Percentiles rank a stretch among this genome's conserved stretches.
phyloP scores from a whole-genome alignment of 169 alveolate species.

The Eimeria praecox region DNA sequence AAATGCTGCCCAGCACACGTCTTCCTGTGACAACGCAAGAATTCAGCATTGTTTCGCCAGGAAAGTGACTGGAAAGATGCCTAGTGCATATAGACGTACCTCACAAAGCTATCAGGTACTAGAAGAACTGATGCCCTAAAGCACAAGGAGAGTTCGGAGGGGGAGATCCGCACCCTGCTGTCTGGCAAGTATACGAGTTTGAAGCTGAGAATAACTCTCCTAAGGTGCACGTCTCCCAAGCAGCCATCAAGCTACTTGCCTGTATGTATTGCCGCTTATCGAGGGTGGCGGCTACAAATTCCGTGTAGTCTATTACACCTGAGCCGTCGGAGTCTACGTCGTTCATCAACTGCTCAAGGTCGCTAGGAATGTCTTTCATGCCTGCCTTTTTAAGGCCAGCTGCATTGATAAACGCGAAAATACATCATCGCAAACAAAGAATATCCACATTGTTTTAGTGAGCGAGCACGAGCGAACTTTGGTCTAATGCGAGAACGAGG shows the following conservation, averaged over 20 bases:
- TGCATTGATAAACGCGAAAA: constrained; percentile 1
- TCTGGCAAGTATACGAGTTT: neutral
- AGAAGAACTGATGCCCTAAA: constrained; percentile 4
- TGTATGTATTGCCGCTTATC: constrained; percentile 87
- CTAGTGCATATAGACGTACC: neutral
- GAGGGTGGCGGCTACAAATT: constrained; percentile 96
- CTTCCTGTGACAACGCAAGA: constrained; percentile 72
- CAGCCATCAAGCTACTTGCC: constrained; percentile 17
- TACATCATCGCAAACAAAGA: neutral
- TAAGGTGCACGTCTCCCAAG: neutral
- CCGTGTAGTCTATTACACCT: constrained; percentile 95
- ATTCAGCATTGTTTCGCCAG: neutral
- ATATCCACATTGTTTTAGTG: neutral
- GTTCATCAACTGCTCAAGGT: constrained; percentile 88
- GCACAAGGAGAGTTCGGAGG: constrained; percentile 20
- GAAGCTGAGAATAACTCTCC: neutral
- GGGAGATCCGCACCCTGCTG: constrained; percentile 32
- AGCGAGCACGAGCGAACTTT: neutral
- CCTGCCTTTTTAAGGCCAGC: constrained; percentile 82
- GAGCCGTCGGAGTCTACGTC: constrained; percentile 94
- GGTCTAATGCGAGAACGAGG: neutral
- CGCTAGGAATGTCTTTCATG: constrained; percentile 85
- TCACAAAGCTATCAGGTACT: constrained; percentile 1
- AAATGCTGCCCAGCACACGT: constrained; percentile 92
- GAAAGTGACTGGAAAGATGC: neutral